Conservation (phyloP, 306 rosid species). For the Mucuna pruriens region DNA sequence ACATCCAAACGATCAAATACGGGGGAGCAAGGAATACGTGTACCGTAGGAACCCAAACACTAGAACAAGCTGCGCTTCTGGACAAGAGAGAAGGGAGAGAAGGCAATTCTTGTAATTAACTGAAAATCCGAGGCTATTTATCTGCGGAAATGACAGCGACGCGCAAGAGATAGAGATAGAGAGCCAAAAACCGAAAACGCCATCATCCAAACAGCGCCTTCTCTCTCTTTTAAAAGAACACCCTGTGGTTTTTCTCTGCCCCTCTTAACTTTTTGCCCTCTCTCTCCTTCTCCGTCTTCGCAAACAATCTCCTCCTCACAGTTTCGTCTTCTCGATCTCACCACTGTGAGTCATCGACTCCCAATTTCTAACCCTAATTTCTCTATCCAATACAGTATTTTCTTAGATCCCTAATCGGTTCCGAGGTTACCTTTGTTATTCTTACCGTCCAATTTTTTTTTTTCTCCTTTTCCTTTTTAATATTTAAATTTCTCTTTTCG, state of each 20-base stretch:
- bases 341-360: conserved; percentile 53
- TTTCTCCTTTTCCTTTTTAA: neutral
- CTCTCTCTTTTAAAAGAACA: conserved; percentile 59
- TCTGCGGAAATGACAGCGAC: conserved; percentile 61
- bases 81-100: conserved; percentile 38
- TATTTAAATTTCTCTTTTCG: neutral
- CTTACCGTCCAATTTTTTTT: neutral
- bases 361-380: conserved; percentile 53
- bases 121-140: conserved; percentile 47
- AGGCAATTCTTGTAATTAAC: conserved; percentile 45
- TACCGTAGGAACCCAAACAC: conserved; percentile 29
- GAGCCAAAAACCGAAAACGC: conserved; percentile 59
- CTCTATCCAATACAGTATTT: conserved; percentile 7
- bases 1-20: conserved; percentile 13
- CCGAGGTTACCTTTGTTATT: neutral
- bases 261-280: conserved; percentile 40
- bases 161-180: conserved; percentile 45
- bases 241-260: conserved; percentile 65
- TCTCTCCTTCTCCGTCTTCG: conserved; percentile 41
- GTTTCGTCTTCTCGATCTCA: conserved; percentile 52
- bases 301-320: conserved; percentile 57
- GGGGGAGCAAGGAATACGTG: conserved; percentile 1
- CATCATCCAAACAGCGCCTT: conserved; percentile 65
- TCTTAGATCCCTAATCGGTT: conserved; percentile 72
- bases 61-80: conserved; percentile 31